These are phyloP conservation scores for Alternaria angustiovoidea DNA, from an alignment of 2,329 filamentous ascomycete genomes.

Conservation along the genomic window DNA sequence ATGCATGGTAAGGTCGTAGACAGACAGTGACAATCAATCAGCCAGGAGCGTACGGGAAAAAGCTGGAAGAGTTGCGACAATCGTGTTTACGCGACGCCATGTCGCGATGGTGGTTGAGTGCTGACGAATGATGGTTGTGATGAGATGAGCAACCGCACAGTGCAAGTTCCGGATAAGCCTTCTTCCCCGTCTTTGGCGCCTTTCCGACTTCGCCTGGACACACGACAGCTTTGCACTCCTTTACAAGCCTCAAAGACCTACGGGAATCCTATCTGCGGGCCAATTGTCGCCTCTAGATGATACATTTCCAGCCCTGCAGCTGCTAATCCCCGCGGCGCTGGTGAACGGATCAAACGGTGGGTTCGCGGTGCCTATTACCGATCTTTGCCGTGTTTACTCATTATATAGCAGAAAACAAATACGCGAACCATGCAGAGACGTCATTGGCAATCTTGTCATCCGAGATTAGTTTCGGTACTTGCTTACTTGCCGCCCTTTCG, in stretches of 20 bases:
- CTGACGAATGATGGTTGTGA: constrained; percentile 1
- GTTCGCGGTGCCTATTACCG: constrained; percentile 4
- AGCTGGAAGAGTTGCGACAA: background rate
- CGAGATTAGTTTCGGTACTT: constrained; percentile 8
- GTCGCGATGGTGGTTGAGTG: constrained; percentile 16
- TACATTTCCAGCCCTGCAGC: background rate
- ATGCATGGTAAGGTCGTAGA: constrained; percentile 12
- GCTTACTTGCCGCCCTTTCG: background rate
- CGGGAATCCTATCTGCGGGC: background rate
- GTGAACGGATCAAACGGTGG: constrained; percentile 9
- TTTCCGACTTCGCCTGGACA: constrained; percentile 4
- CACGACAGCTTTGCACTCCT: constrained; percentile 10
- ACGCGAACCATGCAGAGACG: constrained; percentile 7
- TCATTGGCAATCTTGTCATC: constrained; percentile 4
- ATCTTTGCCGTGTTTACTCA: constrained; percentile 6
- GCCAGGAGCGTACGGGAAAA: constrained; percentile 10
- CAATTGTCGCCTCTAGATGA: background rate
- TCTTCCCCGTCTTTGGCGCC: constrained; percentile 17
- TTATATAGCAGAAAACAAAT: constrained; percentile 4
- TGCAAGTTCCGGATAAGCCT: constrained; percentile 19
- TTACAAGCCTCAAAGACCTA: background rate
- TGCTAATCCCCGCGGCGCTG: constrained; percentile 8
- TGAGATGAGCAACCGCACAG: background rate
- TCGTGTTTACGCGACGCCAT: constrained; percentile 15
- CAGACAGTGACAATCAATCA: background rate